Evolutionary conservation across 1,284 basidiomycete species (phyloP).

Genomic region (Marasmius tenuissimus): DNA sequence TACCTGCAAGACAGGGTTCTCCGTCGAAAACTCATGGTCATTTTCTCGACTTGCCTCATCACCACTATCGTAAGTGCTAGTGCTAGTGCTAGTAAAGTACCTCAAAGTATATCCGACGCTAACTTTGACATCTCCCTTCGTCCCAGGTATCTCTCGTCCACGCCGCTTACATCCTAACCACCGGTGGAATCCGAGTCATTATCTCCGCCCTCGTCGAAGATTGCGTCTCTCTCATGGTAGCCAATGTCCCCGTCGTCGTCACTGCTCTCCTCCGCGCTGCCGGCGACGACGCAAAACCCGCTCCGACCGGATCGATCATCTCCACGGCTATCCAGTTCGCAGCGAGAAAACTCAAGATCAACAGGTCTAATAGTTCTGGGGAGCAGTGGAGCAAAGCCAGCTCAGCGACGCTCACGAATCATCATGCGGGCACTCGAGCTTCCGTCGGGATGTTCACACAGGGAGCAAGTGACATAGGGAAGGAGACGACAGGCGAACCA

Average conservation of each 20-base stretch:
- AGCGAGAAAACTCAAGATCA: too few relatives aligned
- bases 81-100: too few relatives aligned
- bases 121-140: not conserved
- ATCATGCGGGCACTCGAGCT: too few relatives aligned
- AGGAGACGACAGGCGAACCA: too few relatives aligned
- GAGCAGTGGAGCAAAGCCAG: too few relatives aligned
- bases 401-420: too few relatives aligned
- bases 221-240: conserved; percentile 38
- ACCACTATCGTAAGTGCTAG: conserved; percentile 26
- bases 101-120: not conserved
- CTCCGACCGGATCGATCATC: not conserved
- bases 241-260: conserved; percentile 39
- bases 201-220: conserved; percentile 41
- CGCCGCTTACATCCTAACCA: conserved; percentile 33
- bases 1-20: conserved; percentile 31
- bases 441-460: too few relatives aligned
- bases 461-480: too few relatives aligned
- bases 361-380: too few relatives aligned
- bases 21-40: conserved; percentile 34
- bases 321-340: not conserved
- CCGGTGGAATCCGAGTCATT: conserved; percentile 30
- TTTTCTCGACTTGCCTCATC: conserved; percentile 41
- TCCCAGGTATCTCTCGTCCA: conserved; percentile 38
- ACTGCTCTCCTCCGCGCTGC: conserved; percentile 25
- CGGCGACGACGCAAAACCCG: not conserved